These are phyloP conservation scores for Hypoxylon sp. DNA, from an alignment of 2,329 filamentous ascomycete genomes.

Conservation along the genomic window DNA sequence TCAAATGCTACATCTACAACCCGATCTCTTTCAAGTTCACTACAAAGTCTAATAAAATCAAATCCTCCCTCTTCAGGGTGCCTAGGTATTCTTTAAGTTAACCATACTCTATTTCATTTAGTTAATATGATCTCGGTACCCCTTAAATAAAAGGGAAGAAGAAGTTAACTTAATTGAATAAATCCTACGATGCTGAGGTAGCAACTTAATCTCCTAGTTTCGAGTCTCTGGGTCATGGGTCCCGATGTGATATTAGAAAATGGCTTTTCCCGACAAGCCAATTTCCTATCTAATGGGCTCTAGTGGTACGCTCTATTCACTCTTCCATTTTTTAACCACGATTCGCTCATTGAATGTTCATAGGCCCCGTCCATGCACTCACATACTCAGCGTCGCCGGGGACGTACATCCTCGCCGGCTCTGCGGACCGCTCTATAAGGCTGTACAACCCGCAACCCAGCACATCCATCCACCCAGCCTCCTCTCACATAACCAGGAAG, in stretches of 20 bases:
- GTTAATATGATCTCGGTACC: background rate
- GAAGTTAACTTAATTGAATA: background rate
- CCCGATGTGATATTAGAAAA: constrained; percentile 46
- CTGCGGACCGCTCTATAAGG: constrained; percentile 84
- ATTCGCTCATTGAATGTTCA: constrained; percentile 43
- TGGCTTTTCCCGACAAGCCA: constrained; percentile 61
- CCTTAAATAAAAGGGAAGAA: background rate
- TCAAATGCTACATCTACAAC: background rate
- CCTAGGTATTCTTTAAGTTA: background rate
- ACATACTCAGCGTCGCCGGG: constrained; percentile 79
- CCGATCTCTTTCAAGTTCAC: background rate
- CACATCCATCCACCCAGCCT: constrained; percentile 45
- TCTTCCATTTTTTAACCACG: constrained; percentile 43
- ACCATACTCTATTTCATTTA: background rate
- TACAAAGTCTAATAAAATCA: background rate
- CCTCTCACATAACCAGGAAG: constrained; percentile 54
- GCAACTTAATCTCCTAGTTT: constrained; percentile 10
- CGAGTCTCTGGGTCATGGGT: constrained; percentile 44
- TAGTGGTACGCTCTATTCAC: constrained; percentile 61
- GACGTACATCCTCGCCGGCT: constrained; percentile 86
- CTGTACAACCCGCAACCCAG: constrained; percentile 82
- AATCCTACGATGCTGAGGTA: constrained; percentile 22
- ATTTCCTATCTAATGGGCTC: constrained; percentile 70
- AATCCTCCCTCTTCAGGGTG: background rate
- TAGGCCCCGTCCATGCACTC: constrained; percentile 79